A percentile compares a stretch with the other conserved stretches of the same genome.
Evolutionary conservation across 2,329 filamentous ascomycete species (phyloP).

Genomic region (Paramyrothecium roridum): DNA sequence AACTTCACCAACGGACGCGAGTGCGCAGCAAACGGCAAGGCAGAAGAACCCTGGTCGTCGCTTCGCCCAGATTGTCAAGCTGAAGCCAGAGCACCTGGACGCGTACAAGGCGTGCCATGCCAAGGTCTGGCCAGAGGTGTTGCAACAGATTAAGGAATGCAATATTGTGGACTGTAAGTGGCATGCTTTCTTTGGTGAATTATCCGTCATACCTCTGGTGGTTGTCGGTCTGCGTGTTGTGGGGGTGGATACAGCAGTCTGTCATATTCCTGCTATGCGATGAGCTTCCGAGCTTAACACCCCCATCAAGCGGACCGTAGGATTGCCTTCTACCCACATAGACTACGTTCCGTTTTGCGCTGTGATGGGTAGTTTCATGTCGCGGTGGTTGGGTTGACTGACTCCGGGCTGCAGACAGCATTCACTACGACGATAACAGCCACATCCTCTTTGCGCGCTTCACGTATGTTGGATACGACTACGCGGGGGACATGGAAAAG

Average conservation of each 20-base stretch:
- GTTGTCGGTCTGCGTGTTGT: no score
- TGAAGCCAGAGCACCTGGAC: constrained; percentile 63
- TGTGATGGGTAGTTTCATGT: no score
- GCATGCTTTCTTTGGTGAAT: background rate
- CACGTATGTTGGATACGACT: constrained; percentile 75
- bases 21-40: constrained; percentile 6
- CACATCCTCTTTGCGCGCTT: constrained; percentile 70
- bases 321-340: no score
- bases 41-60: constrained; percentile 46
- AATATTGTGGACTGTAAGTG: constrained; percentile 69
- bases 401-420: constrained; percentile 53
- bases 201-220: no score
- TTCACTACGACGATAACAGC: constrained; percentile 64
- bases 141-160: constrained; percentile 71
- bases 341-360: no score
- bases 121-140: constrained; percentile 73
- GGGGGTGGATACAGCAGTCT: no score
- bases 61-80: constrained; percentile 69
- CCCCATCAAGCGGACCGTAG: no score
- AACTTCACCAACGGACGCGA: constrained; percentile 11
- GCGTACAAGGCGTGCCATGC: constrained; percentile 74
- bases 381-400: background rate
- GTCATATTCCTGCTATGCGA: no score
- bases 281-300: no score
- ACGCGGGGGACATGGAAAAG: constrained; percentile 69